phyloP scores from a whole-genome alignment of 805 yeast genomes.

The Spathaspora arborariae region DNA sequence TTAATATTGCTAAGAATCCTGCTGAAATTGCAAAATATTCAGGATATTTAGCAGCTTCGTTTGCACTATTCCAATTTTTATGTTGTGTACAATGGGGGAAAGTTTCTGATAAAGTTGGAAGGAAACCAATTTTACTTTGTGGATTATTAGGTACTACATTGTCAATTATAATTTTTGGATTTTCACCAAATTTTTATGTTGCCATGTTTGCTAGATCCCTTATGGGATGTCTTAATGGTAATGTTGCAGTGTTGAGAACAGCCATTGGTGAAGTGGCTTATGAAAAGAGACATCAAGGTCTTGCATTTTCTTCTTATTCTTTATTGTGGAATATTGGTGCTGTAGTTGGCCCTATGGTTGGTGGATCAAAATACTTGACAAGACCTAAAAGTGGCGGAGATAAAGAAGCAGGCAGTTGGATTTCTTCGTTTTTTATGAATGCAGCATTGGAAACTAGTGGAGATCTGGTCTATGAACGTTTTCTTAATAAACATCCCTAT shows the following conservation, averaged over 20 bases:
- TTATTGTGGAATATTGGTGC: conserved; percentile 15
- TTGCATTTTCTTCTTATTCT: conserved; percentile 13
- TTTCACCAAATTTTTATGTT: conserved; percentile 22
- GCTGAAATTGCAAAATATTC: conserved; percentile 16
- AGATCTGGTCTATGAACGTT: conserved; percentile 4
- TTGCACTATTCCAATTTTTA: conserved; percentile 18
- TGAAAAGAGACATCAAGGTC: conserved; percentile 10
- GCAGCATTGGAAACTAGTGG: not conserved
- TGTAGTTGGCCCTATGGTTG: conserved; percentile 13
- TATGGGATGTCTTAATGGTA: conserved; percentile 21
- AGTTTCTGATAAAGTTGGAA: conserved; percentile 23
- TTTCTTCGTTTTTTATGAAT: not conserved
- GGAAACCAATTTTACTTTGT: conserved; percentile 22
- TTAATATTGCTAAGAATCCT: conserved; percentile 14
- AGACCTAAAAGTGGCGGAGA: conserved; percentile 25
- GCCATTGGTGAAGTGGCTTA: conserved; percentile 14
- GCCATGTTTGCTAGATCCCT: conserved; percentile 26
- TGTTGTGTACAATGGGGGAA: conserved; percentile 25
- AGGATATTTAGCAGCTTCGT: conserved; percentile 18
- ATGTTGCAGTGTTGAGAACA: conserved; percentile 10
- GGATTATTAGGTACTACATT: conserved; percentile 25
- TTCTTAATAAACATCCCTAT: conserved; percentile 16
- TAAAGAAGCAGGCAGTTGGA: not conserved
- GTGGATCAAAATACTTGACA: conserved; percentile 43
- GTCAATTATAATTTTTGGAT: conserved; percentile 26